These are phyloP conservation scores for Mallotus japonicus DNA, from an alignment of 441 rosid species.

Conservation along the genomic window DNA sequence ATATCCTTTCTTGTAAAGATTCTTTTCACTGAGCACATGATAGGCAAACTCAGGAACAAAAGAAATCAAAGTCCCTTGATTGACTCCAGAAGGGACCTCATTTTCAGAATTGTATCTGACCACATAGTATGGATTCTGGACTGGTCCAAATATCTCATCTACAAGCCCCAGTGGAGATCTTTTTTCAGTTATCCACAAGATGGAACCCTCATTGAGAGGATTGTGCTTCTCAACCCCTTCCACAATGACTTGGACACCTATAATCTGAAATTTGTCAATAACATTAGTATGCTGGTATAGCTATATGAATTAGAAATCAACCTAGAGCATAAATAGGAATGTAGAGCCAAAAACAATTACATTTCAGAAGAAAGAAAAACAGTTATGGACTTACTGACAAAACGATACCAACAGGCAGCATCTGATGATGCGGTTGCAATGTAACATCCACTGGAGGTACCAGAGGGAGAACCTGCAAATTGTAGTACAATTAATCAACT, in stretches of 20 bases:
- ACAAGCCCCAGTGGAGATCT: constrained; percentile 70
- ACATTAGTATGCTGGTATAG: constrained; percentile 6
- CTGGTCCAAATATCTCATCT: constrained; percentile 98
- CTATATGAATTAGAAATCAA: constrained; percentile 5
- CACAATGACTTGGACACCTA: constrained; percentile 76
- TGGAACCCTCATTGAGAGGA: constrained; percentile 86
- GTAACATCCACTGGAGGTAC: constrained; percentile 68
- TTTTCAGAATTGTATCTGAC: constrained; percentile 90
- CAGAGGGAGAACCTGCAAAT: constrained; percentile 70
- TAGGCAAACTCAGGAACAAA: constrained; percentile 78
- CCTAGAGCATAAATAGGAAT: neutral
- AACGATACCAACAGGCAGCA: constrained; percentile 76
- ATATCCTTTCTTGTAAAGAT: constrained; percentile 83
- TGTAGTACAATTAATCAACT: constrained; percentile 3
- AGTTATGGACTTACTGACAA: constrained; percentile 54
- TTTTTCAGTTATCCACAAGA: constrained; percentile 76
- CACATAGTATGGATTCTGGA: constrained; percentile 74
- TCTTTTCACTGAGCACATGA: constrained; percentile 67
- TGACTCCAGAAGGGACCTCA: constrained; percentile 65
- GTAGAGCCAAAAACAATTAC: constrained; percentile 14
- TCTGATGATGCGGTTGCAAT: constrained; percentile 63
- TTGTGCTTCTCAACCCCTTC: constrained; percentile 80
- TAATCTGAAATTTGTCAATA: constrained; percentile 43
- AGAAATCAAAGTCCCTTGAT: constrained; percentile 63
- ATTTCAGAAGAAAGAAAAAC: neutral